Evolutionary conservation across 768 basidiomycete genomes (phyloP).

Genomic region (Tubosaeta brunneosetosa): DNA sequence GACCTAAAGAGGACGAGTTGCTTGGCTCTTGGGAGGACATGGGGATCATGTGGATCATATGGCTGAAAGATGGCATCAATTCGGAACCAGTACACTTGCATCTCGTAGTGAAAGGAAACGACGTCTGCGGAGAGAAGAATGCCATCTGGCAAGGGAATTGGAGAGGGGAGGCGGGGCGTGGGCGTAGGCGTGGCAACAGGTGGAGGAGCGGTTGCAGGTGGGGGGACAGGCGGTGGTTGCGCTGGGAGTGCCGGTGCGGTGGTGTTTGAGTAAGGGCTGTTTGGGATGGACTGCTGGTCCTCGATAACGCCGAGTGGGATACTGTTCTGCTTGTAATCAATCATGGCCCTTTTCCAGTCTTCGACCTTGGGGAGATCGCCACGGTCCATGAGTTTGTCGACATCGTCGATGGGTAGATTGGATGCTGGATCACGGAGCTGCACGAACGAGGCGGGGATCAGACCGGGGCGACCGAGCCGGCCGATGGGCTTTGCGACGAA

Average conservation of each 20-base stretch:
- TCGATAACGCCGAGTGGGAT: conserved; percentile 94
- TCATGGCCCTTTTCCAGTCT: conserved; percentile 96
- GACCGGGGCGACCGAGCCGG: conserved; percentile 86
- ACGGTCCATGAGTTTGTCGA: conserved; percentile 73
- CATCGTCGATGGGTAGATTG: conserved; percentile 69
- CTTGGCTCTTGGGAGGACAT: conserved; percentile 57
- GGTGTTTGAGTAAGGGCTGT: conserved; percentile 37
- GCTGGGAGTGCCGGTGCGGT: neutral
- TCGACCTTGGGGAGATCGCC: conserved; percentile 95
- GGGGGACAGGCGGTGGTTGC: neutral
- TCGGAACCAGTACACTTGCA: conserved; percentile 97
- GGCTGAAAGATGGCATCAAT: conserved; percentile 88
- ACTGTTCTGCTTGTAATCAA: conserved; percentile 92
- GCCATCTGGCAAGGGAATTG: conserved; percentile 67
- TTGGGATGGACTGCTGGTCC: conserved; percentile 40
- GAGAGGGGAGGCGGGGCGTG: conserved; percentile 34
- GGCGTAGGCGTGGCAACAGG: conserved; percentile 8
- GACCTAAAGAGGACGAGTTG: conserved; percentile 88
- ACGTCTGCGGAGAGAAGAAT: conserved; percentile 84
- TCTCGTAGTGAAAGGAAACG: conserved; percentile 95
- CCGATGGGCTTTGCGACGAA: conserved; percentile 99
- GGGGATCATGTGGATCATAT: conserved; percentile 56
- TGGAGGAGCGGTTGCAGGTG: conserved; percentile 9
- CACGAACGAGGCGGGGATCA: conserved; percentile 96
- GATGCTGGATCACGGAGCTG: conserved; percentile 93